Evolutionary conservation across 225 moss, liverwort and hornwort species (phyloP).

Genomic region (Polytrichum formosum): DNA sequence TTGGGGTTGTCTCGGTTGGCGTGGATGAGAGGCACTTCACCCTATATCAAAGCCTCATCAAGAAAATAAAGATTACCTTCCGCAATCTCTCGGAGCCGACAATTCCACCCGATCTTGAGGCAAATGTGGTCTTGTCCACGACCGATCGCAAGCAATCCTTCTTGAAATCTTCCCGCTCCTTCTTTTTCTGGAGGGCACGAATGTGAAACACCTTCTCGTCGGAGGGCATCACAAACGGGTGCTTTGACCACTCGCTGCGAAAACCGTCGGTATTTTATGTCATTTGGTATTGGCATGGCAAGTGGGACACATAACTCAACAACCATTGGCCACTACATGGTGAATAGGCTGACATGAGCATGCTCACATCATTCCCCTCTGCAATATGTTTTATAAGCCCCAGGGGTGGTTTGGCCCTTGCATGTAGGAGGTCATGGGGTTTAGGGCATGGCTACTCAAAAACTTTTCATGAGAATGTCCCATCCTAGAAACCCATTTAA

Average conservation of each 20-base stretch:
- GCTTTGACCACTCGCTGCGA: conserved; percentile 75
- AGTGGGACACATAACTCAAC: too few species aligned
- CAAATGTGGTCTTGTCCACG: conserved; percentile 69
- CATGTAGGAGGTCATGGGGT: too few species aligned
- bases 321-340: background rate
- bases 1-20: too few species aligned
- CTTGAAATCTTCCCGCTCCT: conserved; percentile 55
- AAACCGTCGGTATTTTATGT: background rate
- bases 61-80: conserved; percentile 24
- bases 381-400: too few species aligned
- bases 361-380: background rate
- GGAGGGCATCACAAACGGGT: conserved; percentile 84
- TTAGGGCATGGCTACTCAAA: too few species aligned
- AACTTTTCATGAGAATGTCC: too few species aligned
- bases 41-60: too few species aligned
- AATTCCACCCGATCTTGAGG: conserved; percentile 58
- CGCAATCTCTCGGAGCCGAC: conserved; percentile 70
- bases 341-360: background rate
- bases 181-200: conserved; percentile 65
- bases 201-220: conserved; percentile 80
- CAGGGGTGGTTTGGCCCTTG: too few species aligned
- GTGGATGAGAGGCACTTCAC: too few species aligned
- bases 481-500: too few species aligned
- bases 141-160: conserved; percentile 58
- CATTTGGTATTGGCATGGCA: too few species aligned